Percentiles rank a stretch among this genome's conserved stretches.
Conservation (phyloP, 805 yeast species). For the Metschnikowia borealis region DNA sequence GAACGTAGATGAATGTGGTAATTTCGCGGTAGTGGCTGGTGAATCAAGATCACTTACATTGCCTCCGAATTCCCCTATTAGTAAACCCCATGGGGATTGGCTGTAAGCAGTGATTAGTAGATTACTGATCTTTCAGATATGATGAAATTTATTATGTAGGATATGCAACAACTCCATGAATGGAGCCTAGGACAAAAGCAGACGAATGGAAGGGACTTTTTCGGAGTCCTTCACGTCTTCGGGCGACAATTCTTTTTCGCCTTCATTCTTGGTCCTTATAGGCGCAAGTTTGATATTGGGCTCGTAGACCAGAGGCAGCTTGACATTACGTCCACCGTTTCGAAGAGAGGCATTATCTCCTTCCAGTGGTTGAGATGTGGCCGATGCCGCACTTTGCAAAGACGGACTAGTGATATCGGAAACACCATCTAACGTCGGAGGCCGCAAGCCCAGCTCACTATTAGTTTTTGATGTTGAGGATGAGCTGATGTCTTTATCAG, state of each 20-base stretch:
- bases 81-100: background rate
- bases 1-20: background rate
- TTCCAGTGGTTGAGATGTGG: background rate
- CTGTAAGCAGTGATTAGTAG: background rate
- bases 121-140: background rate
- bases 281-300: constrained; percentile 11
- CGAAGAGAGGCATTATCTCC: background rate
- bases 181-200: constrained; percentile 13
- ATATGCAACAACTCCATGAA: background rate
- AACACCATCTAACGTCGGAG: background rate
- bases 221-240: constrained; percentile 8
- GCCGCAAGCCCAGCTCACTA: background rate
- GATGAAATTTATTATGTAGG: background rate
- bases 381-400: background rate
- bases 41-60: background rate
- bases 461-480: background rate
- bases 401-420: constrained; percentile 1
- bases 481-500: background rate
- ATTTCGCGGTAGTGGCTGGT: background rate
- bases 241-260: background rate
- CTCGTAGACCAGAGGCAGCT: background rate
- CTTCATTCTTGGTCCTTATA: constrained; percentile 2
- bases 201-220: constrained; percentile 15
- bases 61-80: background rate
- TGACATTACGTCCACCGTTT: background rate